Evolutionary conservation across 176 grass and related monocot species (phyloP).

Genomic region (Oryza meyeriana): DNA sequence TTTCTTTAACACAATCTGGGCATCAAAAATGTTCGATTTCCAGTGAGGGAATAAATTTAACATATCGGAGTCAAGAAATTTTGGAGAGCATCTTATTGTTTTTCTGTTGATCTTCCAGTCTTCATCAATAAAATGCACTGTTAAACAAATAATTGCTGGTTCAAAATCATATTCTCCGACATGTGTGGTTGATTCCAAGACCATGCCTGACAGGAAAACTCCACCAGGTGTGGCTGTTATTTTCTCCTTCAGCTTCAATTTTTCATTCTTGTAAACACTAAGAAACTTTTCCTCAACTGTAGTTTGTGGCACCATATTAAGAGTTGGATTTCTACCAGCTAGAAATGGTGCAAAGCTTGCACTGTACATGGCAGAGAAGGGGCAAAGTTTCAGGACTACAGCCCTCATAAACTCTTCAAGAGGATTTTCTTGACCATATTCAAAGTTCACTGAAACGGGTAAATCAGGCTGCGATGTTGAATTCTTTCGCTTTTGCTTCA

Average conservation of each 20-base stretch:
- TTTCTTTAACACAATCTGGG: no score
- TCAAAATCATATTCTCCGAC: neutral
- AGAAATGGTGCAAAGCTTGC: neutral
- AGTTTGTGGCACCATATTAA: neutral
- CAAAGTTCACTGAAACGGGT: neutral
- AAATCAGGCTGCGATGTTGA: neutral
- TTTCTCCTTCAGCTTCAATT: slow-evolving; percentile 2
- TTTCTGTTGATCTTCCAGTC: neutral
- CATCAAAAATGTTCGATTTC: no score
- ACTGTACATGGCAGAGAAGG: neutral
- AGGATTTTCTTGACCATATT: neutral
- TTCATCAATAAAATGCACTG: neutral
- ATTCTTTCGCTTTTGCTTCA: neutral
- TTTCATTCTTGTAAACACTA: neutral
- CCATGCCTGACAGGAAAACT: neutral
- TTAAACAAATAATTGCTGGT: neutral
- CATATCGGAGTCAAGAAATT: no score
- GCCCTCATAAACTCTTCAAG: neutral
- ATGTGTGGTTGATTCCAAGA: no score
- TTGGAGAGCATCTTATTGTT: neutral
- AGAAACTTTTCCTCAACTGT: neutral
- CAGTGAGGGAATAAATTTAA: no score
- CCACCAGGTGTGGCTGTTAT: neutral
- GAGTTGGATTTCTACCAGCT: neutral
- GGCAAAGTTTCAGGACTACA: neutral